Percentiles rank a stretch among this genome's conserved stretches.
Evolutionary conservation across 768 basidiomycete species (phyloP).

Genomic region (Boletus vermiculosoides): DNA sequence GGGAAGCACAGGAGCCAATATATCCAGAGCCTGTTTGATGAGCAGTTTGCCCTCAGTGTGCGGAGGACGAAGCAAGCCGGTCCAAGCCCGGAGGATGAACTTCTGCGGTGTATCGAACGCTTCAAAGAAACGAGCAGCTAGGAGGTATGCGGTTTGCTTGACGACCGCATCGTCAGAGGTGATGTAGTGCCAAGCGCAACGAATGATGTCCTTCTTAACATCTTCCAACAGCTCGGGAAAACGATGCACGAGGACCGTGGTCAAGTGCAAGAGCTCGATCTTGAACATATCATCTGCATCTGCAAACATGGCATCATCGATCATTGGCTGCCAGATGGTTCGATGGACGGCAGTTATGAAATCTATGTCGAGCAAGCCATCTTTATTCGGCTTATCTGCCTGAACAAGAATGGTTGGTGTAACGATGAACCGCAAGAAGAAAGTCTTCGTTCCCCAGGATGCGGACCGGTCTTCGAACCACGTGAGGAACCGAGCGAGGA

Average conservation of each 20-base stretch:
- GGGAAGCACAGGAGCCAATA: slow-evolving; percentile 79
- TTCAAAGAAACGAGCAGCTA: slow-evolving; percentile 90
- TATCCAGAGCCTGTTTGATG: slow-evolving; percentile 83
- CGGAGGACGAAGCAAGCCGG: slow-evolving; percentile 78
- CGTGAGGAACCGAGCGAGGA: slow-evolving; percentile 79
- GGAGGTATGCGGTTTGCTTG: slow-evolving; percentile 88
- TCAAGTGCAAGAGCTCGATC: slow-evolving; percentile 88
- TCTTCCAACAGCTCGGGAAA: slow-evolving; percentile 79
- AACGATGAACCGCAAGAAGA: slow-evolving; percentile 77
- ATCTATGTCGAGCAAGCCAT: slow-evolving; percentile 66
- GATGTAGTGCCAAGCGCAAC: slow-evolving; percentile 89
- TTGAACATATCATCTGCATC: slow-evolving; percentile 81
- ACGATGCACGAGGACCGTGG: slow-evolving; percentile 83
- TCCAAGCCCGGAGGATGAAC: slow-evolving; percentile 89
- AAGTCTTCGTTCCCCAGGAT: slow-evolving; percentile 74
- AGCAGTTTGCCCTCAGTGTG: slow-evolving; percentile 74
- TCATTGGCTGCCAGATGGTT: slow-evolving; percentile 80
- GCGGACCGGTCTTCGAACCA: slow-evolving; percentile 72
- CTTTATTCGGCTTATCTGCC: slow-evolving; percentile 53
- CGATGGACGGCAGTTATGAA: slow-evolving; percentile 69
- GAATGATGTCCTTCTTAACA: slow-evolving; percentile 88
- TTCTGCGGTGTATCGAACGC: slow-evolving; percentile 87
- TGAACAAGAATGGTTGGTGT: slow-evolving; percentile 85
- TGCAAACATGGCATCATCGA: slow-evolving; percentile 48
- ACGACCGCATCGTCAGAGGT: slow-evolving; percentile 84